Evolutionary conservation across 352 stramenopile species (phyloP), one percentile per base, ranked within the genome.

Genomic region (Pythium coloratum): DNA sequence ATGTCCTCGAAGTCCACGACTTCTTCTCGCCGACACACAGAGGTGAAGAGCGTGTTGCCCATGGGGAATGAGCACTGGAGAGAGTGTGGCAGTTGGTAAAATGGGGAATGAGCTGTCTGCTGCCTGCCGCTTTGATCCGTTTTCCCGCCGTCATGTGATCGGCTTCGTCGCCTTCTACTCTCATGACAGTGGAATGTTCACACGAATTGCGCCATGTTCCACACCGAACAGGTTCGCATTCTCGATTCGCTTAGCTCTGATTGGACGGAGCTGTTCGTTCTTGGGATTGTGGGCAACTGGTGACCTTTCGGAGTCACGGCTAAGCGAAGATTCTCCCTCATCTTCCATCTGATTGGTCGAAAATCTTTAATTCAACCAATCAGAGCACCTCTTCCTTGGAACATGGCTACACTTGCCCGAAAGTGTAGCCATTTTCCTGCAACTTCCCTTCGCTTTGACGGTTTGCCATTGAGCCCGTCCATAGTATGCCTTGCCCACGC

Each of bases 31-130:
- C 64, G 67, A 32, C 66, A 74, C 12, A 72, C 54, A 33, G 65
- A 68, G 32, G 70, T 68, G 61, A 77, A 61, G 13, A 75, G n/a
- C 32, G 65, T 72, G 67, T 77, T 77, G 60, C 71, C 71, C 71
- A 77, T 77, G 20, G 42, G 26, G 26, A 47, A 20, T 60, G 33
- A n/a, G 49, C 24, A 12, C 28, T 13, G 4, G 24, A 30, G 26
- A 12, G 20, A 65, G 59, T 4, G 20, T 24, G 14, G 24, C 47
- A 14, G 49, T 34, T 24, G 44, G 62, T 30, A 60, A 77, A 77
- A 62, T 64, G 57, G 56, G 64, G 38, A 77, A 72, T 77, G 71
- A 72, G 20, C 42, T 49, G 42, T 26, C 16, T 26, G 16, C 9
- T 26, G 42, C 18, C 42, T 49, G 0, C 9, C 20, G 42, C 10